Percentiles rank a stretch among this genome's conserved stretches.
phyloP scores from a whole-genome alignment of 495 filamentous ascomycete species.

The Lindgomyces ingoldianus region DNA sequence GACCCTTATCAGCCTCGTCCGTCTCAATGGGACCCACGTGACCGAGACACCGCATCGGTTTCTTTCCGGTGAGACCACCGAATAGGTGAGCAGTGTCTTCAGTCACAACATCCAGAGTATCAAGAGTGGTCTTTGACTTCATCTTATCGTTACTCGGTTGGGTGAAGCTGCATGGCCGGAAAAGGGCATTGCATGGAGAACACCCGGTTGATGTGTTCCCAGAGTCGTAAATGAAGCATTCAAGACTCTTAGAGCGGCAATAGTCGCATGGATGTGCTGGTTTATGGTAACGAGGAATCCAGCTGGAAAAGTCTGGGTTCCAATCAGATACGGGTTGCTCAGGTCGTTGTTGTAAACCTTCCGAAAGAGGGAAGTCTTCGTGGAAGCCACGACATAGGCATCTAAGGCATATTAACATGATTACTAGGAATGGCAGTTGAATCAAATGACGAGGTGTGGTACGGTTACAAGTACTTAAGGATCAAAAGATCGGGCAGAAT shows the following conservation, averaged over 20 bases:
- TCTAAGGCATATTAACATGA: slow-evolving; percentile 24
- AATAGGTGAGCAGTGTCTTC: slow-evolving; percentile 53
- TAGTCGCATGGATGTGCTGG: slow-evolving; percentile 67
- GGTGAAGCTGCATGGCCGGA: slow-evolving; percentile 68
- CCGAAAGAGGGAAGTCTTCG: slow-evolving; percentile 24
- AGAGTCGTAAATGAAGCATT: slow-evolving; percentile 63
- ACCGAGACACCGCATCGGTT: slow-evolving; percentile 40
- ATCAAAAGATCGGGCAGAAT: neutral
- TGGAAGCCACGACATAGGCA: slow-evolving; percentile 39
- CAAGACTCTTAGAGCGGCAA: slow-evolving; percentile 65
- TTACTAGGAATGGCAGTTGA: neutral
- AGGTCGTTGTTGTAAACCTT: neutral
- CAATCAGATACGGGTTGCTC: neutral
- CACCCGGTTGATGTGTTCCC: slow-evolving; percentile 62
- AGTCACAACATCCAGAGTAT: slow-evolving; percentile 54
- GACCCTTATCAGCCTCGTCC: slow-evolving; percentile 37
- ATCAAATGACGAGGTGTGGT: neutral
- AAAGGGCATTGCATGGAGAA: slow-evolving; percentile 76
- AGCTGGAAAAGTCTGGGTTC: slow-evolving; percentile 41
- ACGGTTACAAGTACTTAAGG: neutral
- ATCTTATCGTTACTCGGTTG: slow-evolving; percentile 43
- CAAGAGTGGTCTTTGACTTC: slow-evolving; percentile 47
- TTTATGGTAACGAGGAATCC: slow-evolving; percentile 46
- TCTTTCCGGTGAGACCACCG: slow-evolving; percentile 43
- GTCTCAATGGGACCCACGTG: slow-evolving; percentile 45